Base-by-base conservation (phyloP, 495 filamentous ascomycete genomes). In the Geopyxis carbonaria region DNA sequence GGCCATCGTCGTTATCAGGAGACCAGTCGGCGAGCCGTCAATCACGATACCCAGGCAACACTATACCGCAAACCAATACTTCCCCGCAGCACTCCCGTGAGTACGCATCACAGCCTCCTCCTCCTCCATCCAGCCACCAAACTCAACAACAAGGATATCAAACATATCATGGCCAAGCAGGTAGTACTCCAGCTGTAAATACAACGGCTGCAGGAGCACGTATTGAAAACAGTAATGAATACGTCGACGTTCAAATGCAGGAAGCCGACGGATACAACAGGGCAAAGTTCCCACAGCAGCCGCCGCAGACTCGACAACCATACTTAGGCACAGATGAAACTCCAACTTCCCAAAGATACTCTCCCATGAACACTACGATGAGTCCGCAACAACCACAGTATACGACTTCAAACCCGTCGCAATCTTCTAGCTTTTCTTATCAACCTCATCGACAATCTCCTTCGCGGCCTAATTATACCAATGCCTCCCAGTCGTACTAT, bases 291-390 rank as follows among this genome's bases (percentile, higher is more conserved):
- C 62, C 44, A 70, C 47, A 64, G 60, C 36, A 61, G 41, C 44
- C 52, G 14, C 57, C 59, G 9, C 63, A 67, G 31, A 52, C 42
- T 51, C 59, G 19, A 53, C 50, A 3, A 53, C 45, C 43, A 57
- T 48, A 38, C 57, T 56, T 53, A 54, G 58, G 52, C 5, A 9
- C 13, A 11, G 38, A 33, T 14, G 38, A 33, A 8, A 76, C 78
- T 38, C 83, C 78, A 18, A 65, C 77, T 27, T 80, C 83, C 35
- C 79, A 85, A 53, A 70, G 85, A 50, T 93, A 94, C 59, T 93
- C 85, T 8, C 86, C 86, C 34, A 91, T 89, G 84, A 85, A 89
- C 50, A 70, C 73, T 2, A 28, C 25, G 25, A 28, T 8, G 7
- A 28, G 7, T n/a, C 36, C 36, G 28, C 36, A 39, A 23, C 38